phyloP scores from a whole-genome alignment of 805 yeast genomes.

The Barnettozyma californica region DNA sequence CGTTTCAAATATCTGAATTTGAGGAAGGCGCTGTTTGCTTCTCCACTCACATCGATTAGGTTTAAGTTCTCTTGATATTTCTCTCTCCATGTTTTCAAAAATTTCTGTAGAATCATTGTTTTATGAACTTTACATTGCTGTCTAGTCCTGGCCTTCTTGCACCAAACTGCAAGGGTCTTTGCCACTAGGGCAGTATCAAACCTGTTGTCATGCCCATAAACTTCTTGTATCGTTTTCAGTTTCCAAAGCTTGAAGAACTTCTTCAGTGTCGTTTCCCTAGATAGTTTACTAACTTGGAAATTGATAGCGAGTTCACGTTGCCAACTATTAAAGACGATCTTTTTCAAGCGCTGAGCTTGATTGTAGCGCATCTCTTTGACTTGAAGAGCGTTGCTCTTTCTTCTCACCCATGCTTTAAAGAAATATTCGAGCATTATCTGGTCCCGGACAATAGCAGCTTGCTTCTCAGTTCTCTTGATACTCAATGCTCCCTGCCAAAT shows the following conservation, averaged over 20 bases:
- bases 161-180: constrained; percentile 2
- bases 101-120: not conserved
- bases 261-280: not conserved
- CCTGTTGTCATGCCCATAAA: not conserved
- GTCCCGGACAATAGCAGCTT: constrained; percentile 5
- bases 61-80: constrained; percentile 5
- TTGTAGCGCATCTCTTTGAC: not conserved
- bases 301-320: constrained; percentile 2
- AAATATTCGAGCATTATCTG: constrained; percentile 11
- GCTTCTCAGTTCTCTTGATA: constrained; percentile 9
- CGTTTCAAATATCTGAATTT: constrained; percentile 17
- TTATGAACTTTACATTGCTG: not conserved
- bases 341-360: not conserved
- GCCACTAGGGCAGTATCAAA: not conserved
- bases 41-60: constrained; percentile 9
- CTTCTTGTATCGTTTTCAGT: not conserved
- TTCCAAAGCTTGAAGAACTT: constrained; percentile 12
- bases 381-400: not conserved
- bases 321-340: constrained; percentile 11
- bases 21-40: constrained; percentile 15
- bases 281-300: not conserved
- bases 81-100: constrained; percentile 8
- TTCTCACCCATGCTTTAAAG: constrained; percentile 15
- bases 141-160: not conserved
- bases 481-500: constrained; percentile 10